Evolutionary conservation across 2,329 filamentous ascomycete genomes (phyloP).

Genomic region (Ceratocystiopsis minuta): DNA sequence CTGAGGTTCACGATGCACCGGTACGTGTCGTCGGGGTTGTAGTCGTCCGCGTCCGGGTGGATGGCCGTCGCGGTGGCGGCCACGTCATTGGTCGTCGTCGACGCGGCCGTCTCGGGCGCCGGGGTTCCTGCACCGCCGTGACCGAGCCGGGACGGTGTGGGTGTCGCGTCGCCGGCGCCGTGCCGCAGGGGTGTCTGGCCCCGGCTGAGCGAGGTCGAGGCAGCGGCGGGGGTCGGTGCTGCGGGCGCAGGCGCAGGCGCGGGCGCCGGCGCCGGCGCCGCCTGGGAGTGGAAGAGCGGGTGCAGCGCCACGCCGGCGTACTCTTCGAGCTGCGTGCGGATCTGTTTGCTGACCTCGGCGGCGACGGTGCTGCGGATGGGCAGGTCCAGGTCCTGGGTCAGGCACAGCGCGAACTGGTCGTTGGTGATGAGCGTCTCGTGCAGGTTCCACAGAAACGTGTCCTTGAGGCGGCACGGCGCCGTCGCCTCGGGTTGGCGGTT

Average conservation of each 20-base stretch:
- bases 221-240: no score
- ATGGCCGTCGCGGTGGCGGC: conserved; percentile 53
- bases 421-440: conserved; percentile 89
- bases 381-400: conserved; percentile 86
- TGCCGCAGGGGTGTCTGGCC: no score
- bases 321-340: conserved; percentile 86
- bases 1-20: conserved; percentile 81
- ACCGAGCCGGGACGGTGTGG: no score
- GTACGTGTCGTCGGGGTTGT: conserved; percentile 87
- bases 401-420: conserved; percentile 79
- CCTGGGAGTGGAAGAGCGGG: conserved; percentile 62
- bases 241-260: neutral
- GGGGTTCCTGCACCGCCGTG: neutral
- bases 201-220: no score
- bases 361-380: conserved; percentile 55
- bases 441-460: conserved; percentile 95
- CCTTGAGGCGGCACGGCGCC: conserved; percentile 73
- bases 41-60: conserved; percentile 47
- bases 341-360: conserved; percentile 76
- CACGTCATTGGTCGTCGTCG: conserved; percentile 25
- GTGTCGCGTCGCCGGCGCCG: neutral
- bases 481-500: conserved; percentile 67
- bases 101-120: conserved; percentile 1
- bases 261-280: neutral
- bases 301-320: conserved; percentile 89